Percentiles rank a stretch among this genome's conserved stretches.
phyloP scores from a whole-genome alignment of 225 moss, liverwort and hornwort species.

The Pleurozium schreberi region DNA sequence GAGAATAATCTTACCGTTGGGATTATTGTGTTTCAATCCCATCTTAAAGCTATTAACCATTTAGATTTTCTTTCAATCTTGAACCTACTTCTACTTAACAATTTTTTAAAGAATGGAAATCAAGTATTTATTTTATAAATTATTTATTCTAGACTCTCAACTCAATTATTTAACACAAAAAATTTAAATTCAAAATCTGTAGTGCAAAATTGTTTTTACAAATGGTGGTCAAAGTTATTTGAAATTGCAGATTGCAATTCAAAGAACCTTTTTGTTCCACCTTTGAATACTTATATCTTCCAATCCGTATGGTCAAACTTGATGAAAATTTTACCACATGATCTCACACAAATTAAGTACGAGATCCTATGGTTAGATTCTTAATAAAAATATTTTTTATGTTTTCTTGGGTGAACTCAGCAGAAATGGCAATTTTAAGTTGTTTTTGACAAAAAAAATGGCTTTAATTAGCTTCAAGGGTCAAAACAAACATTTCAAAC shows the following conservation, averaged over 20 bases:
- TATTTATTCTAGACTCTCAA: neutral
- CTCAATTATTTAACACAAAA: neutral
- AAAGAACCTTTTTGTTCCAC: neutral
- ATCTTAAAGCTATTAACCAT: fast-evolving
- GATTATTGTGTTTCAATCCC: neutral
- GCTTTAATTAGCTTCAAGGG: no score
- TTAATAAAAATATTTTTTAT: no score
- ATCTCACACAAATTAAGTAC: no score
- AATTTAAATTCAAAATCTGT: no score
- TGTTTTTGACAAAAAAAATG: no score
- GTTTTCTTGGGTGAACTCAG: no score
- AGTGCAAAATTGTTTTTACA: neutral
- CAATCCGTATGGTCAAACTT: no score
- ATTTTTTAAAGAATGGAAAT: neutral
- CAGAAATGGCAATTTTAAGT: no score
- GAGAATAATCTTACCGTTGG: neutral
- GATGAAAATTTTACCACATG: no score
- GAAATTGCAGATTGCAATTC: neutral
- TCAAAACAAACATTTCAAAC: no score
- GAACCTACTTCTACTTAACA: neutral
- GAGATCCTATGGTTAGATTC: no score
- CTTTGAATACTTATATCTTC: no score
- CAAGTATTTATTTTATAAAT: neutral
- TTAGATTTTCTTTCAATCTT: neutral
- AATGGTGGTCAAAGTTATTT: neutral